phyloP scores from a whole-genome alignment of 148 eudicot species.

The Vaccinium myrtillus region DNA sequence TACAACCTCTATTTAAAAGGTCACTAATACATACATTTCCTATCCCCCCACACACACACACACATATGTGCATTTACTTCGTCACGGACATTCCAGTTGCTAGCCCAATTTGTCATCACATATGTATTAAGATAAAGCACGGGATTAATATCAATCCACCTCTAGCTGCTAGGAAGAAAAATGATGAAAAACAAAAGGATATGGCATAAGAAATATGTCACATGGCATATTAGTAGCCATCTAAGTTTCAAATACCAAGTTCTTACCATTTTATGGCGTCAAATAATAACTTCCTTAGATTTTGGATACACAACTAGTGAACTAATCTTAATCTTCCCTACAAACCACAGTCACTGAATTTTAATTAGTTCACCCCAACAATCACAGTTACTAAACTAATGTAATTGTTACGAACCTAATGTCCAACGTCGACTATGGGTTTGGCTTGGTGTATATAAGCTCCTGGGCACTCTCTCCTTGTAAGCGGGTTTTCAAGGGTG shows the following conservation, averaged over 20 bases:
- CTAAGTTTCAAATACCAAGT: too few species aligned
- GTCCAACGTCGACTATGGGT: too few species aligned
- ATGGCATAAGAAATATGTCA: neutral
- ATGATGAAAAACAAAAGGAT: neutral
- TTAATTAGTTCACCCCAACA: neutral
- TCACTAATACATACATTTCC: neutral
- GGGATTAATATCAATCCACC: neutral
- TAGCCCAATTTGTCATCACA: neutral
- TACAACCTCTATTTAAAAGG: neutral
- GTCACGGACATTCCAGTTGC: neutral
- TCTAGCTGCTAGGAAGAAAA: neutral
- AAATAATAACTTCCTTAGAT: neutral
- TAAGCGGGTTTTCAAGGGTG: too few species aligned
- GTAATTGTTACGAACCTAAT: too few species aligned
- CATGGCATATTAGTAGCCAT: neutral
- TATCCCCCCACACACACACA: too few species aligned
- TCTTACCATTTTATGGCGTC: neutral
- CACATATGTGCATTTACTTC: too few species aligned
- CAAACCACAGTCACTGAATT: neutral
- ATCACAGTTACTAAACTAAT: neutral
- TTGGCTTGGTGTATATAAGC: too few species aligned
- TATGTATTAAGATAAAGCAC: neutral
- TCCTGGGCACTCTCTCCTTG: too few species aligned
- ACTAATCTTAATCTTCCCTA: neutral
- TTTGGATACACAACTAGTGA: neutral